Conservation (phyloP, 768 basidiomycete genomes). For the Pholiota molesta region DNA sequence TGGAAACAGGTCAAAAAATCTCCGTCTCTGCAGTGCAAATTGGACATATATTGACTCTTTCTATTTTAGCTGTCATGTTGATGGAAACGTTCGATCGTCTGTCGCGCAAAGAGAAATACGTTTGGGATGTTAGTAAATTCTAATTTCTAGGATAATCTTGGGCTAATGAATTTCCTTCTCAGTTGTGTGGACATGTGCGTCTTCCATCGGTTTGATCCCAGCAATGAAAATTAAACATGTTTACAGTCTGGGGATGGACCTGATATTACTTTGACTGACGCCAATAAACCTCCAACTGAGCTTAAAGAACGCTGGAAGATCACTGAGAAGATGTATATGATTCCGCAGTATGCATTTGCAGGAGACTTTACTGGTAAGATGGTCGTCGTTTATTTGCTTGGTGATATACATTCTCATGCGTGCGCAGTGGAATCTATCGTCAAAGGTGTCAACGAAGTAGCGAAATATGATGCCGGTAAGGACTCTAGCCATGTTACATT, state of each 20-base stretch:
- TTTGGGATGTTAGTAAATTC: conserved; percentile 65
- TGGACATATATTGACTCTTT: neutral
- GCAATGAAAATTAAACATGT: neutral
- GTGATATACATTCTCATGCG: neutral
- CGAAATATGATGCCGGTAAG: conserved; percentile 62
- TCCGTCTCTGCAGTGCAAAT: neutral
- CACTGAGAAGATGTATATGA: conserved; percentile 68
- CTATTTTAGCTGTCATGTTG: conserved; percentile 62
- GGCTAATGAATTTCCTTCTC: conserved; percentile 1
- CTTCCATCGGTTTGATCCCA: neutral
- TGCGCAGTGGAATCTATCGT: conserved; percentile 62
- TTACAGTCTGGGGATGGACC: conserved; percentile 64
- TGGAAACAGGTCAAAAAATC: conserved; percentile 56
- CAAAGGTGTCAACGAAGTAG: conserved; percentile 63
- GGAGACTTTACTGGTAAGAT: conserved; percentile 63
- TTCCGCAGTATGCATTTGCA: conserved; percentile 70
- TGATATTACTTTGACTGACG: conserved; percentile 54
- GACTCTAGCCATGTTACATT: neutral
- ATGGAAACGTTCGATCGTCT: conserved; percentile 73
- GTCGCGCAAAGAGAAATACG: conserved; percentile 68
- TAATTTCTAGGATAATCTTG: neutral
- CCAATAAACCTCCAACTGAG: conserved; percentile 50
- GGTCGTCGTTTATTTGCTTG: neutral
- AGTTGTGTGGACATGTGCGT: conserved; percentile 71
- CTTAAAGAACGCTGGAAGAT: conserved; percentile 68